Conservation (phyloP, 768 basidiomycete species). For the Postia placenta region DNA sequence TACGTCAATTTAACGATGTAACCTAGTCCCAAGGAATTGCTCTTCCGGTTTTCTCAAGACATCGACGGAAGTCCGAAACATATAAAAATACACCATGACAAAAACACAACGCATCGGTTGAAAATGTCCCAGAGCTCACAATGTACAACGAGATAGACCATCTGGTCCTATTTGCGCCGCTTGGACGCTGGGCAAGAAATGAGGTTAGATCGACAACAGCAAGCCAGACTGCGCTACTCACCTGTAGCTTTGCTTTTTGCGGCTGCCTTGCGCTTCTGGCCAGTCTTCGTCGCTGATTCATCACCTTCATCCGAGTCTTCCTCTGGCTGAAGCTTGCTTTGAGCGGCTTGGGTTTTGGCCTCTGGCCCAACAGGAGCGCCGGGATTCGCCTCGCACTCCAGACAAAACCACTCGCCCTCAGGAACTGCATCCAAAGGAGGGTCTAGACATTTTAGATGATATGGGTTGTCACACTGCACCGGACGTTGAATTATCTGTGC, state of each 20-base stretch:
- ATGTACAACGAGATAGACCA: too few species aligned
- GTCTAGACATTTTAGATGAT: conserved; percentile 74
- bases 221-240: too few species aligned
- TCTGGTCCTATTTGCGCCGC: too few species aligned
- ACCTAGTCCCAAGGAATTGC: too few species aligned
- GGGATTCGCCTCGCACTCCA: conserved; percentile 57
- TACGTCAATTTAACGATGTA: too few species aligned
- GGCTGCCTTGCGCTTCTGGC: conserved; percentile 41
- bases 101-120: too few species aligned
- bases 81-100: too few species aligned
- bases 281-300: conserved; percentile 15
- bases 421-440: conserved; percentile 76
- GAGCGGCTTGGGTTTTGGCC: conserved; percentile 13
- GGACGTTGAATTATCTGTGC: not conserved
- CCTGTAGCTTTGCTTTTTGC: conserved; percentile 30
- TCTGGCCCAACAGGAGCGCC: conserved; percentile 37
- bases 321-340: conserved; percentile 12
- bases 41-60: too few species aligned
- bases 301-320: conserved; percentile 22
- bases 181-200: too few species aligned
- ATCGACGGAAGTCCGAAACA: too few species aligned
- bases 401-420: conserved; percentile 92
- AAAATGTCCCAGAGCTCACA: too few species aligned
- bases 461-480: conserved; percentile 79
- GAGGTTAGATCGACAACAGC: not conserved